A percentile compares a stretch with the other conserved stretches of the same genome.
Conservation (phyloP, 495 filamentous ascomycete species). For the Zalerion maritima region DNA sequence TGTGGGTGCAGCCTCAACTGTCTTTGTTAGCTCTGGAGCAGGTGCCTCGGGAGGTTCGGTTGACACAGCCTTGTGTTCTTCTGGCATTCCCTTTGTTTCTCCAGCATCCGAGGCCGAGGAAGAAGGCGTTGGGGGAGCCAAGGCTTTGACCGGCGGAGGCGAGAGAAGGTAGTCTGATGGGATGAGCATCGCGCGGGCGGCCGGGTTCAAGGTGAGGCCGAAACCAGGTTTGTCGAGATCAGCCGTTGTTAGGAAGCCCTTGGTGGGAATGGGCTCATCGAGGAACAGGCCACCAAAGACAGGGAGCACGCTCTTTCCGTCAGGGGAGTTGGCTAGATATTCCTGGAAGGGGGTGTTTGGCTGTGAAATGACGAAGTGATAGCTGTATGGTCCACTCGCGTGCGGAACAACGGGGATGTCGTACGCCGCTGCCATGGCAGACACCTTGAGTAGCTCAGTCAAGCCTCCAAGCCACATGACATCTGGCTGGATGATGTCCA, state of each 20-base stretch:
- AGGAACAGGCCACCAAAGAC: slow-evolving; percentile 85
- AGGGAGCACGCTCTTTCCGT: slow-evolving; percentile 73
- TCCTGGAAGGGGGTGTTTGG: slow-evolving; percentile 87
- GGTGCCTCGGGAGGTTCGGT: too few species aligned
- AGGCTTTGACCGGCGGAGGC: slow-evolving; percentile 48
- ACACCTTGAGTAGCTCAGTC: slow-evolving; percentile 80
- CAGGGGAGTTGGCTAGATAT: slow-evolving; percentile 81
- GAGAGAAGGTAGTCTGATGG: slow-evolving; percentile 55
- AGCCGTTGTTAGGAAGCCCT: slow-evolving; percentile 63
- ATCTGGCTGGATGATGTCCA: slow-evolving; percentile 88
- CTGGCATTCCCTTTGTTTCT: too few species aligned
- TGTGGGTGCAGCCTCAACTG: too few species aligned
- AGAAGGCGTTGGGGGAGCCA: slow-evolving; percentile 31
- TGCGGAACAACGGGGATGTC: slow-evolving; percentile 92
- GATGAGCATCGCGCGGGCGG: slow-evolving; percentile 53
- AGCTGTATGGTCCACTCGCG: slow-evolving; percentile 82
- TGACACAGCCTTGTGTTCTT: too few species aligned
- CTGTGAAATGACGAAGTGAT: slow-evolving; percentile 87
- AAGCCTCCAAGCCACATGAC: slow-evolving; percentile 94
- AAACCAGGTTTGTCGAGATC: slow-evolving; percentile 84
- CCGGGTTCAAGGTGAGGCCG: slow-evolving; percentile 71
- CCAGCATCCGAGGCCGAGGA: too few species aligned
- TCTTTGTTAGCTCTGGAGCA: too few species aligned
- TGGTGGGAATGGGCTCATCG: slow-evolving; percentile 76
- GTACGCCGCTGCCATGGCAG: slow-evolving; percentile 79